Conservation (phyloP, 768 basidiomycete genomes). For the Auriscalpium microsporum region DNA sequence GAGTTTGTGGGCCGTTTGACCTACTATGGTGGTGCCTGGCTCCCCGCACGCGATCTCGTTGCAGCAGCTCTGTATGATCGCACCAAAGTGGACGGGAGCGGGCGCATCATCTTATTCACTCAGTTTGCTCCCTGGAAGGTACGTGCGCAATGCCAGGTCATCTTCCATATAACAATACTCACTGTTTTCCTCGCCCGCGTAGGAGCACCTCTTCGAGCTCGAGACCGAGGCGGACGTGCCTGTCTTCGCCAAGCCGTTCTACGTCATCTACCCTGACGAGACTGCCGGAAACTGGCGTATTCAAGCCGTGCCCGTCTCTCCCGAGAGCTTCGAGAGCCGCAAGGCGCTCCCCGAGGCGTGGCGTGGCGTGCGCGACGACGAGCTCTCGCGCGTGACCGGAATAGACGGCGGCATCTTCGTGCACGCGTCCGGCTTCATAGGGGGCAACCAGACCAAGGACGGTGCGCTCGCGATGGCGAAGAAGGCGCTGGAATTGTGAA, state of each 20-base stretch:
- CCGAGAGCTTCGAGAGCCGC: constrained; percentile 83
- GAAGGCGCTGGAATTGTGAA: constrained; percentile 41
- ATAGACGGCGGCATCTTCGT: constrained; percentile 85
- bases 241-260: constrained; percentile 52
- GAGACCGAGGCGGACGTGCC: constrained; percentile 50
- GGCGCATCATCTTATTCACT: constrained; percentile 74
- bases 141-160: constrained; percentile 5
- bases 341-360: constrained; percentile 90
- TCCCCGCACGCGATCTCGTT: constrained; percentile 84
- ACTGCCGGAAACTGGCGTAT: constrained; percentile 72
- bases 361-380: constrained; percentile 86
- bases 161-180: background rate
- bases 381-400: constrained; percentile 61
- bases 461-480: constrained; percentile 78
- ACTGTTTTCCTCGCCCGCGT: constrained; percentile 2
- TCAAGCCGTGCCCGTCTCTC: constrained; percentile 78
- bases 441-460: constrained; percentile 87
- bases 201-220: constrained; percentile 89
- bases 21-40: constrained; percentile 84
- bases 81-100: constrained; percentile 51
- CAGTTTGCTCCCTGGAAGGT: constrained; percentile 87
- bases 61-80: constrained; percentile 50
- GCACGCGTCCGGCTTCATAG: constrained; percentile 95
- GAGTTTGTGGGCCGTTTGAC: constrained; percentile 77
- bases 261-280: constrained; percentile 89